Conservation (phyloP, 768 basidiomycete species). For the Floccularia luteovirens region DNA sequence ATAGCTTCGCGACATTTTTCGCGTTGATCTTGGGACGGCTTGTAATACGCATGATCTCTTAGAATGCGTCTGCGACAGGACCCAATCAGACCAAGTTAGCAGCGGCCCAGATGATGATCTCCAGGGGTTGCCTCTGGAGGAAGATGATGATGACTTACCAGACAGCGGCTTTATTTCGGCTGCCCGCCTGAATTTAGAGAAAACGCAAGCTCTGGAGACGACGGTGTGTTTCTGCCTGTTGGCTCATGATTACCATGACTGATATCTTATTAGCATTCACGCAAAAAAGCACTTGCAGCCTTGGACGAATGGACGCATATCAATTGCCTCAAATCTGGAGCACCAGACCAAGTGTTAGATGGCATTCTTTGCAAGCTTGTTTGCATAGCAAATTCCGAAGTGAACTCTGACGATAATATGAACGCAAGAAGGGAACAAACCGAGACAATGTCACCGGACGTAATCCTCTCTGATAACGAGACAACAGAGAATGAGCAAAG, state of each 20-base stretch:
- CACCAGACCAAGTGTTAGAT: constrained; percentile 52
- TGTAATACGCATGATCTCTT: constrained; percentile 94
- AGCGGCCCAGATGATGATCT: constrained; percentile 1
- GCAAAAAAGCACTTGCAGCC: constrained; percentile 60
- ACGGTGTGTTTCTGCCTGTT: constrained; percentile 47
- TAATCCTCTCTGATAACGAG: constrained; percentile 33
- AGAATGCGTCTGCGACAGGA: constrained; percentile 59
- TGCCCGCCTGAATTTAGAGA: constrained; percentile 45
- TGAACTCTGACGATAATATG: not conserved
- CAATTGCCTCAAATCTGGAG: constrained; percentile 49
- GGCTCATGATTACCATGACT: too few species aligned
- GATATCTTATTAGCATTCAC: too few species aligned
- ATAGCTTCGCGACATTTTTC: constrained; percentile 89
- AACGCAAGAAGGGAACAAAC: not conserved
- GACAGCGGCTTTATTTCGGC: constrained; percentile 54
- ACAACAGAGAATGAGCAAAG: constrained; percentile 22
- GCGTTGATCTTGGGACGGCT: constrained; percentile 66
- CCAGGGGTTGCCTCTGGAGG: too few species aligned
- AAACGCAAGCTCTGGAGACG: constrained; percentile 39
- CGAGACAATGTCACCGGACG: constrained; percentile 14
- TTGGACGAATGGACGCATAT: constrained; percentile 84
- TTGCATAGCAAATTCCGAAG: constrained; percentile 7
- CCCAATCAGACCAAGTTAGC: constrained; percentile 2
- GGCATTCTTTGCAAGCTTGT: constrained; percentile 49
- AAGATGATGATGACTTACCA: constrained; percentile 12